phyloP scores from a whole-genome alignment of 371 early-diverging fungal species.

The Chytridiales sp. region DNA sequence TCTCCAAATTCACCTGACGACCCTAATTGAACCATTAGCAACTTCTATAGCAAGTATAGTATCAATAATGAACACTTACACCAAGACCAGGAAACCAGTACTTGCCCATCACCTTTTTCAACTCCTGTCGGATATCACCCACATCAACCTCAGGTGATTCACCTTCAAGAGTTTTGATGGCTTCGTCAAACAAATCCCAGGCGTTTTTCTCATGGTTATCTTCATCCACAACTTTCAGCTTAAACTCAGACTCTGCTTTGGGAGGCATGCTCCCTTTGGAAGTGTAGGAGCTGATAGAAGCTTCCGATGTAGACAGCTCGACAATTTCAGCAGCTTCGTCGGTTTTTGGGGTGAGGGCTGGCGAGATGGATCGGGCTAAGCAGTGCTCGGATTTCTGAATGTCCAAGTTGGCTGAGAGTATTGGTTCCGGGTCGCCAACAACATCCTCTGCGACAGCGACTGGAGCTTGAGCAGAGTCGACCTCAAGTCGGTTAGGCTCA shows the following conservation, averaged over 20 bases:
- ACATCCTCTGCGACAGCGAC: no score
- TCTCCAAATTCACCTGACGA: conserved; percentile 31
- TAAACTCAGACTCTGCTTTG: not conserved
- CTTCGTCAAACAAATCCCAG: conserved; percentile 5
- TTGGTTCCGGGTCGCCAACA: no score
- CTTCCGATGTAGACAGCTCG: not conserved
- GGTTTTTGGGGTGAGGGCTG: conserved; percentile 4
- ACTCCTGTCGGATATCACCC: conserved; percentile 10
- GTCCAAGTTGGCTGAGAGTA: no score
- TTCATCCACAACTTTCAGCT: not conserved
- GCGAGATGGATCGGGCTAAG: not conserved
- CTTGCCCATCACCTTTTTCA: conserved; percentile 20
- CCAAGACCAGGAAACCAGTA: conserved; percentile 41
- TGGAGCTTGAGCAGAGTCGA: no score
- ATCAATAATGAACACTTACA: conserved; percentile 17
- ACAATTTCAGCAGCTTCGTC: not conserved
- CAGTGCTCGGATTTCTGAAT: no score
- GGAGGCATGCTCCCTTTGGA: not conserved
- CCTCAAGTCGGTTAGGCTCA: no score
- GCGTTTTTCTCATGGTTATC: conserved; percentile 5
- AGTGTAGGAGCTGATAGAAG: not conserved
- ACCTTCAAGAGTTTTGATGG: not conserved
- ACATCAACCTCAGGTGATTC: not conserved
- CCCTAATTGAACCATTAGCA: conserved; percentile 23
- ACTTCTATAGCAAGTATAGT: conserved; percentile 3